Base-by-base conservation (phyloP, 148 eudicot species). In the Dysphania ambrosioides region DNA sequence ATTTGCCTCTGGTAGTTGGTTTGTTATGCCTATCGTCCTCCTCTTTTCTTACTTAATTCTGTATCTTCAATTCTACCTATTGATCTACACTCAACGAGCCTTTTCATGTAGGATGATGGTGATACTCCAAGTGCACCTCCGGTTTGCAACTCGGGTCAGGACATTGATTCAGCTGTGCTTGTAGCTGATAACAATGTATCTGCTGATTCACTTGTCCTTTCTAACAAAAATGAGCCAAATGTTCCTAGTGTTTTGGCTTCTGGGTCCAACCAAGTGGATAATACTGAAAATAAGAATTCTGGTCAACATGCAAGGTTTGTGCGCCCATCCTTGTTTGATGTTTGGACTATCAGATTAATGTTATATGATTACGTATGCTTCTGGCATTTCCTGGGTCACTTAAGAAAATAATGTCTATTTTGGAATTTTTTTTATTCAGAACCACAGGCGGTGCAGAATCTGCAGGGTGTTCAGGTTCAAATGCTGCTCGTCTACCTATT, bases 101-200 rank as follows among this genome's bases (percentile, higher is more conserved):
- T 13, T 30, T 72, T 49, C 12, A 35, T 75, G 73, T 79, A 80
- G 83, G 83, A 68, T 30, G 83, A 81, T 73, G 86, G 85, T 57
- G 96, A 86, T 68, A 79, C 83, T 79, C 93, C 95, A 0, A 92
- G 96, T 88, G 97, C 97, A 69, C 97, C 95, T 70, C 97, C 91
- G 31, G 83, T 90, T 81, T 72, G 76, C 61, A 81, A 76, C 74
- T 51, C 88, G 65, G 75, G 73, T 68, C 80, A 64, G 69, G 90
- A 86, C 44, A 77, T 78, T 64, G 75, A 73, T 69, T 83, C 78
- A 71, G 67, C 77, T 55, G 57, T 77, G 38, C 60, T 68, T 70
- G 75, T n/a, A 64, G 72, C 67, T 59, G 75, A 83, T 15, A 61
- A 49, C 70, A 49, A 66, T 42, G 49, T 73, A 24, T 56, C 74